Percentiles rank a stretch among this genome's conserved stretches.
Evolutionary conservation across 1,284 basidiomycete species (phyloP).

Genomic region (Irpex lacteus): DNA sequence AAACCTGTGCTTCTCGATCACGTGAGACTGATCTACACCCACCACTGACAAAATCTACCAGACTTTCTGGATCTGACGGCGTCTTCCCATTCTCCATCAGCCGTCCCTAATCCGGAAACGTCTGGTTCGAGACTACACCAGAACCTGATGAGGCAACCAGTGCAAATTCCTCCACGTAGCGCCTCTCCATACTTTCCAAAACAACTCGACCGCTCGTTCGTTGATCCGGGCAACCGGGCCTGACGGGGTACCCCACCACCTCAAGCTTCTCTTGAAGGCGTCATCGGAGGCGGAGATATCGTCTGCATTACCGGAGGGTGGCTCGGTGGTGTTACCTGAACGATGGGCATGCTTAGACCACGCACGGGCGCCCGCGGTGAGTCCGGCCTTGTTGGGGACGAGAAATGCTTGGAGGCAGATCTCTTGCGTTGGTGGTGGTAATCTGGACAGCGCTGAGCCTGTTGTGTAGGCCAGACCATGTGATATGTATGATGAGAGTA

Average conservation of each 20-base stretch:
- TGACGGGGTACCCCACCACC: slow-evolving; percentile 56
- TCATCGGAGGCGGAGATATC: not conserved
- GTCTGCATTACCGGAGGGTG: not conserved
- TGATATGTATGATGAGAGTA: slow-evolving; percentile 36
- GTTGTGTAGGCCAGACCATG: slow-evolving; percentile 52
- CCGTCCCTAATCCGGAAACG: no score
- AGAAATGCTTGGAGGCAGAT: slow-evolving; percentile 48
- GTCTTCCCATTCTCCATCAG: no score
- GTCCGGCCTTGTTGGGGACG: slow-evolving; percentile 40
- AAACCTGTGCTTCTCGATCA: no score
- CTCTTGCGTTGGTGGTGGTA: slow-evolving; percentile 38
- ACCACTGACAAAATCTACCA: no score
- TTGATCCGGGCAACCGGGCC: slow-evolving; percentile 51
- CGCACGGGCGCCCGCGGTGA: slow-evolving; percentile 54
- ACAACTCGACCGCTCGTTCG: slow-evolving; percentile 43
- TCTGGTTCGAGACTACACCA: no score
- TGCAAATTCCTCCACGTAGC: slow-evolving; percentile 59
- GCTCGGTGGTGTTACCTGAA: slow-evolving; percentile 26
- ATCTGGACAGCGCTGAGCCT: slow-evolving; percentile 54
- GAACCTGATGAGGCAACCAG: slow-evolving; percentile 54
- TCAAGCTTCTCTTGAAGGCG: slow-evolving; percentile 24
- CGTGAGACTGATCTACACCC: no score
- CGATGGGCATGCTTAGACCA: slow-evolving; percentile 62
- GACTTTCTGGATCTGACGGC: no score
- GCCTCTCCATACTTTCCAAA: slow-evolving; percentile 45